Percentiles rank a stretch among this genome's conserved stretches.
Conservation (phyloP, 176 grass and related monocot species). For the Urochloa ruziziensis region DNA sequence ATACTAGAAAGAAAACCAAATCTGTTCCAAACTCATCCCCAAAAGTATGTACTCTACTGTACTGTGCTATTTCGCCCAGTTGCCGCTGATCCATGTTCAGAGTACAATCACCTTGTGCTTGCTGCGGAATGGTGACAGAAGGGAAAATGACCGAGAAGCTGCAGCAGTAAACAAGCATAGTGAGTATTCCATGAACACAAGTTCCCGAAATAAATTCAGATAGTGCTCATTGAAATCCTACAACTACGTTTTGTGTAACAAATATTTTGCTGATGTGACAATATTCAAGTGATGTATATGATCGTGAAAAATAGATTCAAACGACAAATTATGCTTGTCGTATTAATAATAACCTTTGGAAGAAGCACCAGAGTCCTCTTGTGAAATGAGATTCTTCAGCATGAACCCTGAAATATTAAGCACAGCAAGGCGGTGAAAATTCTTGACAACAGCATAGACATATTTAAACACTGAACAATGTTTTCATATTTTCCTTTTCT, state of each 20-base stretch:
- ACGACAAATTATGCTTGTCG: neutral
- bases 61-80: neutral
- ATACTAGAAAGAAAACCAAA: neutral
- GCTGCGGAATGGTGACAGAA: constrained; percentile 64
- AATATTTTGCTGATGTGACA: neutral
- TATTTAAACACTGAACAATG: neutral
- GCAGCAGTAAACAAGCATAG: constrained; percentile 15
- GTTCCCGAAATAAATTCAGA: neutral
- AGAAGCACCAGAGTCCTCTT: constrained; percentile 41
- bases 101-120: constrained; percentile 54
- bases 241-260: neutral
- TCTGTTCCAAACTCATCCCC: constrained; percentile 8
- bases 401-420: constrained; percentile 57
- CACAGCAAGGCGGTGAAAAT: neutral
- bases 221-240: neutral
- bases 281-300: neutral
- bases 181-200: neutral
- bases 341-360: constrained; percentile 45
- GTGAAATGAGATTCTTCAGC: constrained; percentile 70
- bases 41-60: neutral
- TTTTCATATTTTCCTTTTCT: neutral
- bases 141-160: constrained; percentile 64
- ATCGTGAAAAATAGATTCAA: neutral
- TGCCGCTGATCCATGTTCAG: constrained; percentile 15
- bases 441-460: too few relatives aligned